A percentile compares a stretch with the other conserved stretches of the same genome.
Conservation (phyloP, 2,329 filamentous ascomycete species). For the Coniochaeta sp. region DNA sequence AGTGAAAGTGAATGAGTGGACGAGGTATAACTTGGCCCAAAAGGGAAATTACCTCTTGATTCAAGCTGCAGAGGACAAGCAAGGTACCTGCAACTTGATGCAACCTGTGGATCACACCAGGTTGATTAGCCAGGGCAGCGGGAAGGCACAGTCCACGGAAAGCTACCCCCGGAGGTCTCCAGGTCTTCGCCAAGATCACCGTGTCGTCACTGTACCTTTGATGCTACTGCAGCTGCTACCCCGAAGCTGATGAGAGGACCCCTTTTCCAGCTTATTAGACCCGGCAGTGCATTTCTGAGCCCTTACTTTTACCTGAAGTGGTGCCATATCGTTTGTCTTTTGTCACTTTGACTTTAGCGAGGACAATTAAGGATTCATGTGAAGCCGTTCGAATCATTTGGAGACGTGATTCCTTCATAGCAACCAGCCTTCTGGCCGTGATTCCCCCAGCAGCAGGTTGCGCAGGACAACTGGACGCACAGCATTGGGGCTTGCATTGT, state of each 20-base stretch:
- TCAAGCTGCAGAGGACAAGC: not conserved
- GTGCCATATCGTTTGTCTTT: no score
- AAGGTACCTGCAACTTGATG: not conserved
- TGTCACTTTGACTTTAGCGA: no score
- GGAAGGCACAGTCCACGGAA: not conserved
- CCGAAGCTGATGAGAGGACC: no score
- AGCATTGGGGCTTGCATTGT: not conserved
- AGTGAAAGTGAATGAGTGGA: not conserved
- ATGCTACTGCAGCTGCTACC: not conserved
- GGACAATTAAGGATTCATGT: no score
- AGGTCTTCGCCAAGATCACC: not conserved
- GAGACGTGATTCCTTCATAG: no score
- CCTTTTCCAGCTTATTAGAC: no score
- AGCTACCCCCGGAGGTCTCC: not conserved
- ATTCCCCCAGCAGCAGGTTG: not conserved
- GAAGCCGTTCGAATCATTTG: no score
- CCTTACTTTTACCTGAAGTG: no score
- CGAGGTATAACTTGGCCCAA: not conserved
- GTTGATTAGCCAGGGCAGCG: conserved; percentile 1
- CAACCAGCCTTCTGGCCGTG: not conserved
- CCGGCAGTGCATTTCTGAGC: no score
- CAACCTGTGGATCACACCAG: not conserved
- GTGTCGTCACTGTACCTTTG: not conserved
- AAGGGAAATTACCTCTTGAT: not conserved
- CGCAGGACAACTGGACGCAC: not conserved